These are phyloP conservation scores for Phyllosticta citrichinensis DNA, from an alignment of 2,329 filamentous ascomycete genomes.

Conservation along the genomic window DNA sequence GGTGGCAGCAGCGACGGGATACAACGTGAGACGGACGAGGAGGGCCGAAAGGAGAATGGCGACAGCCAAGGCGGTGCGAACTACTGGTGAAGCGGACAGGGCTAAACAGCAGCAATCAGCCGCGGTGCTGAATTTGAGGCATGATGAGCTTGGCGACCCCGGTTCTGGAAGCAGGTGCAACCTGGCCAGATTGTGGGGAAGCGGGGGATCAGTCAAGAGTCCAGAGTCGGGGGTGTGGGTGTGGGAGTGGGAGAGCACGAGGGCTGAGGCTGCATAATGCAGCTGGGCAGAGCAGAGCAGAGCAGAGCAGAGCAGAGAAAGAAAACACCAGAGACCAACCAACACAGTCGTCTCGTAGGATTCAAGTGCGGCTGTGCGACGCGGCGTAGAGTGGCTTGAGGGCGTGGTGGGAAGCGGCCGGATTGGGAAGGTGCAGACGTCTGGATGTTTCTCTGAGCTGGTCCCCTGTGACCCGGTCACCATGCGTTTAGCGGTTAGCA, in stretches of 20 bases:
- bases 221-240: not conserved
- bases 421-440: not conserved
- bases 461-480: not conserved
- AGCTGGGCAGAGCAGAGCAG: not conserved
- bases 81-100: slow-evolving; percentile 21
- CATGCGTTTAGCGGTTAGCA: not conserved
- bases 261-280: not conserved
- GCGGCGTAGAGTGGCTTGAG: not conserved
- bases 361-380: not conserved
- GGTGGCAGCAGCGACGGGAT: slow-evolving; percentile 9
- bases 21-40: slow-evolving; percentile 11
- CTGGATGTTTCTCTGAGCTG: not conserved
- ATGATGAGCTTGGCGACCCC: slow-evolving; percentile 4
- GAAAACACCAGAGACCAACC: slow-evolving; percentile 1
- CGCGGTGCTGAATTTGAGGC: not conserved
- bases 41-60: slow-evolving; percentile 7
- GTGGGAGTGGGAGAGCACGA: not conserved
- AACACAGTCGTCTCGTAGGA: not conserved
- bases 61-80: slow-evolving; percentile 11
- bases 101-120: not conserved
- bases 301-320: not conserved
- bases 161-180: slow-evolving; percentile 8
- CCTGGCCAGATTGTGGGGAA: not conserved
- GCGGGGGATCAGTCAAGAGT: not conserved
- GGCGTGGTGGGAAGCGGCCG: not conserved